phyloP scores from a whole-genome alignment of 148 eudicot genomes.

The Mesembryanthemum crystallinum region DNA sequence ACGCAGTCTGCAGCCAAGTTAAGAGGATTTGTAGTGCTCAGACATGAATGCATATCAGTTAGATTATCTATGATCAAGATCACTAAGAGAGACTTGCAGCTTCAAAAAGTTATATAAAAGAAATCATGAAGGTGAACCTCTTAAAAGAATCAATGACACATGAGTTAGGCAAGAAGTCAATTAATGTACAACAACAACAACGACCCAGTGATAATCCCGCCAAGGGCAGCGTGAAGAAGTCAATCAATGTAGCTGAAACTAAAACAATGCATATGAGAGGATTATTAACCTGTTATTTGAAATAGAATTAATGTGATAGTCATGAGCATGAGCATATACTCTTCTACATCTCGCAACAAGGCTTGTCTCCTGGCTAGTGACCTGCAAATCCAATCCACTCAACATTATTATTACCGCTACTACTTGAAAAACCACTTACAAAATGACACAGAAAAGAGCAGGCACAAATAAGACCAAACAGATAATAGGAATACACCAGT shows the following conservation, averaged over 20 bases:
- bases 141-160: not conserved
- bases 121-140: no score
- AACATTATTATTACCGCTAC: conserved; percentile 10
- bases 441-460: not conserved
- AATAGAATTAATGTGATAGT: conserved; percentile 77
- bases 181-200: no score
- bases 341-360: conserved; percentile 74
- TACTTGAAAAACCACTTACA: not conserved
- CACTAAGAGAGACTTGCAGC: not conserved
- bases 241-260: not conserved
- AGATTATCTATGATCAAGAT: not conserved
- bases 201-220: no score
- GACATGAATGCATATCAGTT: not conserved
- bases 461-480: not conserved
- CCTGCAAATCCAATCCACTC: conserved; percentile 34
- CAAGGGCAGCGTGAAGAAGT: no score
- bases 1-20: not conserved
- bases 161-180: not conserved
- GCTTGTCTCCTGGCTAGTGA: conserved; percentile 70
- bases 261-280: not conserved
- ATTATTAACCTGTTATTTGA: conserved; percentile 64
- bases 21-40: not conserved
- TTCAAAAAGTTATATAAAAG: not conserved
- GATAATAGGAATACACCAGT: not conserved
- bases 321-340: conserved; percentile 89